Base-by-base conservation (phyloP, 106 monocot genomes). In the Acanthochlamys bracteata region DNA sequence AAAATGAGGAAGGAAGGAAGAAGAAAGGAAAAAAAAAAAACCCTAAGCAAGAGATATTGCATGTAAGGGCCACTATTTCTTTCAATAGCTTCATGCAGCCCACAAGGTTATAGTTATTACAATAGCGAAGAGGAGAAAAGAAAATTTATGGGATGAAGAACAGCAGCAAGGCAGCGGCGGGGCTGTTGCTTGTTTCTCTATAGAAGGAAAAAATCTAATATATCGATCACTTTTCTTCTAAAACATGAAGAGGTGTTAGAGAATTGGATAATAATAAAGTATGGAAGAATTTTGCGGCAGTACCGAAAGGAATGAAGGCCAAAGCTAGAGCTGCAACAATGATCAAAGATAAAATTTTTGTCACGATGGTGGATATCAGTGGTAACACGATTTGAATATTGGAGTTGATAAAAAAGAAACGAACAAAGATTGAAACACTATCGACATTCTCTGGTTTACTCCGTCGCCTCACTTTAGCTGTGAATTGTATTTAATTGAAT, bases 361-460 rank as follows among this genome's bases (percentile, higher is more conserved):
- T 64, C 7, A n/a, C 70, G 42, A 60, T 66, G 10, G 68, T 20
- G 11, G 81, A 60, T 1, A 51, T 24, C 54, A 59, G 11, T 3
- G 43, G 20, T 21, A 55, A 22, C 20, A 70, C 60, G 2, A 71
- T 27, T 9, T 81, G 85, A 80, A 33, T 71, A 46, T 25, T 78
- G 64, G 72, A 81, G 3, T 52, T 6, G 8, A 41, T 11, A 21
- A 66, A 43, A 46, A 58, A 51, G 60, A 79, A 66, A 24, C 82
- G 86, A 82, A 33, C 11, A 11, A 24, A 46, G 39, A 59, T 79
- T 11, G 25, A 70, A 21, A 71, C 63, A 7, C 73, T 82, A 22
- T 19, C 25, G 3, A 73, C 33, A 26, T 81, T 81, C 75, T 57
- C 62, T 0, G 73, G 85, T 25, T 0, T 86, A 65, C 85, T 78